Evolutionary conservation across 164 flowering plant genomes (phyloP).

Genomic region (Umbellularia californica): DNA sequence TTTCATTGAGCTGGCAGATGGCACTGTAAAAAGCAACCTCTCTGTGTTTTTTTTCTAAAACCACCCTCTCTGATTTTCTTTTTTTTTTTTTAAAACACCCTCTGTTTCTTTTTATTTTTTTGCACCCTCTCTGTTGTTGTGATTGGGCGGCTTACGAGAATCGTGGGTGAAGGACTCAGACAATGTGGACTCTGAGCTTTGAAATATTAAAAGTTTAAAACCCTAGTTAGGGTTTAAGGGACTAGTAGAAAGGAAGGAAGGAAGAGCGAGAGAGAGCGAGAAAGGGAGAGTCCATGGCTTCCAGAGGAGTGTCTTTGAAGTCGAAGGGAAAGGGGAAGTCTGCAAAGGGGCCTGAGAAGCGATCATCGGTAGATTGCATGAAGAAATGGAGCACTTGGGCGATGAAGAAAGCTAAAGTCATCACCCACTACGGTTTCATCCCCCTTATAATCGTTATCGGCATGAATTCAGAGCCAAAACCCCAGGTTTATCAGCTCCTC

Average conservation of each 20-base stretch:
- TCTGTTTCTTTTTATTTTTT: too few species aligned
- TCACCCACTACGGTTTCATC: conserved; percentile 81
- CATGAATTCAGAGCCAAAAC: conserved; percentile 84
- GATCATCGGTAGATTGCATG: conserved; percentile 29
- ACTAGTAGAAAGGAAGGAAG: neutral
- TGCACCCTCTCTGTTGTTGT: too few species aligned
- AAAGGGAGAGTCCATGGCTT: conserved; percentile 30
- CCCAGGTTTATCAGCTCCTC: conserved; percentile 52
- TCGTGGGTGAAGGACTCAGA: too few species aligned
- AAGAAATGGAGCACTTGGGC: conserved; percentile 80
- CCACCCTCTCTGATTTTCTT: too few species aligned
- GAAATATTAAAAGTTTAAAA: neutral
- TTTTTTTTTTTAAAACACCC: too few species aligned
- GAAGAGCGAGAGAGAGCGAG: neutral
- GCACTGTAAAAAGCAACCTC: too few species aligned
- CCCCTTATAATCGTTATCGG: conserved; percentile 75
- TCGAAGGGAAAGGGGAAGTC: conserved; percentile 41
- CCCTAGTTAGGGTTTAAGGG: conserved; percentile 10
- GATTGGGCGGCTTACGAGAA: too few species aligned
- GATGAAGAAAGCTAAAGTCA: conserved; percentile 68
- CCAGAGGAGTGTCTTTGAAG: conserved; percentile 35
- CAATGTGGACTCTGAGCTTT: too few species aligned
- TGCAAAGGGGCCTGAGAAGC: conserved; percentile 29
- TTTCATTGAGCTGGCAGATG: too few species aligned
- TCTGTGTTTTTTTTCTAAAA: too few species aligned